Percentiles rank a stretch among this genome's conserved stretches.
These are phyloP conservation scores for Volutella citrinella DNA, from an alignment of 2,329 filamentous ascomycete genomes.

Conservation along the genomic window DNA sequence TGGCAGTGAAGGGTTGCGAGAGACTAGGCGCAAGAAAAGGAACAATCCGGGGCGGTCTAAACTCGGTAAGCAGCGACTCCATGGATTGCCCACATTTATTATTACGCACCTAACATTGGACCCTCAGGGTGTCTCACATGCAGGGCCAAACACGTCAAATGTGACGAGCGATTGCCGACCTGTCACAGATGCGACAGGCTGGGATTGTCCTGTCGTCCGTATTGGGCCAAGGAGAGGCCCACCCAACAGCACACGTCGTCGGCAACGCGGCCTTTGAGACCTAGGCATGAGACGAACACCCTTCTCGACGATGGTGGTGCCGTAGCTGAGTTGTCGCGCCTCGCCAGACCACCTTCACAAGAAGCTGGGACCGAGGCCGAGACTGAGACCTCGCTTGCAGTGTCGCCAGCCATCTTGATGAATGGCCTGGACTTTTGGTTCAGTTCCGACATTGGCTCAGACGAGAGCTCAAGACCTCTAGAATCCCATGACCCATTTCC, in stretches of 20 bases:
- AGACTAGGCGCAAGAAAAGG: not conserved
- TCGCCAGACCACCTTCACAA: too few species aligned
- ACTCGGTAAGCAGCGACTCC: not conserved
- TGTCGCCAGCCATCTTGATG: too few species aligned
- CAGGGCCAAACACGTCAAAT: slow-evolving; percentile 3
- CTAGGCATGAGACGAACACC: too few species aligned
- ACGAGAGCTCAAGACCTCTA: too few species aligned
- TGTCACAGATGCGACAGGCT: slow-evolving; percentile 2
- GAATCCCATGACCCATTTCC: not conserved
- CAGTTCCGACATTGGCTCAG: too few species aligned
- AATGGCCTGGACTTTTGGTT: too few species aligned
- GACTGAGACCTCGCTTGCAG: too few species aligned
- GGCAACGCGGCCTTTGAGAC: not conserved
- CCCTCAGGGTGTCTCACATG: slow-evolving; percentile 1
- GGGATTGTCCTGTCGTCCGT: slow-evolving; percentile 1
- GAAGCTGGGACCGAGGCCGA: too few species aligned
- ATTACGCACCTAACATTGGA: not conserved
- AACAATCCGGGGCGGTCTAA: slow-evolving; percentile 4
- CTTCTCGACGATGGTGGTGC: too few species aligned
- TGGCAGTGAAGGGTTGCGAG: too few species aligned
- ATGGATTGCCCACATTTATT: not conserved
- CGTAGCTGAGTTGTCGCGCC: too few species aligned
- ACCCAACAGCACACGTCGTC: not conserved
- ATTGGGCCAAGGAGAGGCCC: not conserved
- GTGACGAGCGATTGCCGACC: slow-evolving; percentile 1